Evolutionary conservation across 179 eudicot genomes (phyloP).

Genomic region (Beta corolliflora): DNA sequence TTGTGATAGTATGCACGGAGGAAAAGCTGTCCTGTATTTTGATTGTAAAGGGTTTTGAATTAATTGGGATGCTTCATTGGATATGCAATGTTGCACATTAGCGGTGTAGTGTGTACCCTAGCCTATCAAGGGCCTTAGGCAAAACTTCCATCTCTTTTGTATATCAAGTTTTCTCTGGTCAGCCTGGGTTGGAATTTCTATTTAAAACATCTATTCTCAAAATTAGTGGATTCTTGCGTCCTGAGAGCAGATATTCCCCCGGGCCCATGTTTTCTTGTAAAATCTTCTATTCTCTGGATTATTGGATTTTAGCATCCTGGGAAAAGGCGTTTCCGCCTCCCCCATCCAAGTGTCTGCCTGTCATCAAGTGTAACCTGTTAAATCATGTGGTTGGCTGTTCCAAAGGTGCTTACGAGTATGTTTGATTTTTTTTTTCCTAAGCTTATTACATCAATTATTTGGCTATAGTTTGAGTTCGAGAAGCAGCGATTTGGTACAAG

Average conservation of each 20-base stretch:
- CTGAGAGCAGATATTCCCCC: no score
- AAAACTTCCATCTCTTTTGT: neutral
- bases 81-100: neutral
- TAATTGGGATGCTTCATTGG: neutral
- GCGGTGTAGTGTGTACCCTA: neutral
- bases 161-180: no score
- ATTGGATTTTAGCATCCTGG: no score
- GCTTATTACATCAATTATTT: neutral
- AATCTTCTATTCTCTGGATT: no score
- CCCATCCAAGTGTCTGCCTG: no score
- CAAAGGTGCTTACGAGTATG: neutral
- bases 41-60: neutral
- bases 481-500: neutral
- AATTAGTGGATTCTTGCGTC: no score
- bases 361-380: no score
- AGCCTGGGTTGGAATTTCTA: no score
- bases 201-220: no score
- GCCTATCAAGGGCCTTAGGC: neutral
- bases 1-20: neutral
- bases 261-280: no score
- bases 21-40: neutral
- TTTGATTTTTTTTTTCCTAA: neutral
- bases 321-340: no score
- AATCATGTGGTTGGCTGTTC: neutral
- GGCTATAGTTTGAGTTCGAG: neutral